phyloP scores from a whole-genome alignment of 2,329 filamentous ascomycete species.

The Lachnum nothofagi region DNA sequence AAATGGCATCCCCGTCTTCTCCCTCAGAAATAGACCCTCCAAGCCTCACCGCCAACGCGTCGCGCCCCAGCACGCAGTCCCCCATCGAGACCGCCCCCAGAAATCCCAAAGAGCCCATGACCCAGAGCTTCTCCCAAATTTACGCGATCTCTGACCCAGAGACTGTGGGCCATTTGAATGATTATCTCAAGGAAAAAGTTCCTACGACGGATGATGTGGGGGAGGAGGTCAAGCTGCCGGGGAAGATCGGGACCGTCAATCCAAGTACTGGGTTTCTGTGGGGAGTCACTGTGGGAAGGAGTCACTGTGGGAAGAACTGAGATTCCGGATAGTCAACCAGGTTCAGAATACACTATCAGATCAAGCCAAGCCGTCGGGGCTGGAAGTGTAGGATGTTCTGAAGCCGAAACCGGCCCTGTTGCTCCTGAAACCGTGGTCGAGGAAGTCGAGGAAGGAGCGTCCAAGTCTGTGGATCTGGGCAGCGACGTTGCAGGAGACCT shows the following conservation, averaged over 20 bases:
- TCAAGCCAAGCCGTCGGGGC: not conserved
- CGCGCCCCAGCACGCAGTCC: not conserved
- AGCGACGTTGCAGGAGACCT: too few species aligned
- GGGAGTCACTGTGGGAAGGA: not conserved
- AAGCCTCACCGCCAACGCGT: not conserved
- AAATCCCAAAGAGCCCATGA: not conserved
- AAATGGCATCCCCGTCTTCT: not conserved
- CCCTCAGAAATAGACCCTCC: not conserved
- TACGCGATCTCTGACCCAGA: not conserved
- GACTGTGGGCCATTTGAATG: not conserved
- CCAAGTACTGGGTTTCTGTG: not conserved
- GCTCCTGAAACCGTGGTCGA: too few species aligned
- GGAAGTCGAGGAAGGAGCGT: too few species aligned
- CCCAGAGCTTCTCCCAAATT: not conserved
- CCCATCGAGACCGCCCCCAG: not conserved
- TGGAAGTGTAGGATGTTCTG: not conserved
- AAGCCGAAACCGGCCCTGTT: too few species aligned
- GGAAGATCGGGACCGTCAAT: too few species aligned
- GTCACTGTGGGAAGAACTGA: constrained; percentile 3
- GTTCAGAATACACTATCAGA: not conserved
- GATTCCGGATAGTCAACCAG: constrained; percentile 13
- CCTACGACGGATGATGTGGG: not conserved
- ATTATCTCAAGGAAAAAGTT: not conserved
- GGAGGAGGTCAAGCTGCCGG: not conserved
- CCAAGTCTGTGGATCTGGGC: too few species aligned